A percentile compares a stretch with the other conserved stretches of the same genome.
phyloP scores from a whole-genome alignment of 192 early-diverging fungal genomes.

The Paraglomus brasilianum region DNA sequence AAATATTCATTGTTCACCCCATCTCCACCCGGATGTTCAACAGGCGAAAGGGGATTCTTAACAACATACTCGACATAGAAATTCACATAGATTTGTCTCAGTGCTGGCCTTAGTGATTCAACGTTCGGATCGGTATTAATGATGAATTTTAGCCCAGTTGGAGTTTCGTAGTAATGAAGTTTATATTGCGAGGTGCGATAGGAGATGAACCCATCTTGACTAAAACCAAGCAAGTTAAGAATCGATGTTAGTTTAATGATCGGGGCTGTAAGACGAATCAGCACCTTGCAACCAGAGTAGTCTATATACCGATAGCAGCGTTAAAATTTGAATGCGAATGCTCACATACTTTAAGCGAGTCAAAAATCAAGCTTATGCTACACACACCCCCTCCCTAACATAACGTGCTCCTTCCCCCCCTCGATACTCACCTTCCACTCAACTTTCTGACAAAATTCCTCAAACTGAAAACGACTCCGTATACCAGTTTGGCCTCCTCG shows the following conservation, averaged over 20 bases:
- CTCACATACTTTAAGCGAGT: neutral
- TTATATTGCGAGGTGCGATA: conserved; percentile 85
- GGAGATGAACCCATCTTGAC: conserved; percentile 65
- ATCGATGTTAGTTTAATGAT: neutral
- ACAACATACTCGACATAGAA: conserved; percentile 93
- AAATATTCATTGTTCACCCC: conserved; percentile 34
- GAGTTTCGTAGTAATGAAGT: conserved; percentile 89
- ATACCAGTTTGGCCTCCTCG: conserved; percentile 94
- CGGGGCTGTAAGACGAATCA: too few species aligned
- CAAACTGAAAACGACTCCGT: conserved; percentile 91
- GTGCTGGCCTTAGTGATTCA: conserved; percentile 63
- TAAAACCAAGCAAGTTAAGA: conserved; percentile 32
- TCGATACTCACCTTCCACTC: conserved; percentile 47
- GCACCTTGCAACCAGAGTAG: too few species aligned
- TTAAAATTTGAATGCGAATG: neutral
- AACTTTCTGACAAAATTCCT: conserved; percentile 88
- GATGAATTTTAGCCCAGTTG: conserved; percentile 86
- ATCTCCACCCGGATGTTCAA: conserved; percentile 28
- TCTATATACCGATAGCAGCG: neutral
- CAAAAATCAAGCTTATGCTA: neutral
- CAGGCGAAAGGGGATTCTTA: conserved; percentile 75
- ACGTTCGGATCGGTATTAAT: conserved; percentile 75
- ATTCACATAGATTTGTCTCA: conserved; percentile 80
- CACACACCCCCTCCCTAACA: too few species aligned
- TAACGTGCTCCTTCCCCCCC: neutral